These are phyloP conservation scores for Lecanoromycetidae sp. DNA, from an alignment of 2,329 filamentous ascomycete genomes.

Conservation along the genomic window DNA sequence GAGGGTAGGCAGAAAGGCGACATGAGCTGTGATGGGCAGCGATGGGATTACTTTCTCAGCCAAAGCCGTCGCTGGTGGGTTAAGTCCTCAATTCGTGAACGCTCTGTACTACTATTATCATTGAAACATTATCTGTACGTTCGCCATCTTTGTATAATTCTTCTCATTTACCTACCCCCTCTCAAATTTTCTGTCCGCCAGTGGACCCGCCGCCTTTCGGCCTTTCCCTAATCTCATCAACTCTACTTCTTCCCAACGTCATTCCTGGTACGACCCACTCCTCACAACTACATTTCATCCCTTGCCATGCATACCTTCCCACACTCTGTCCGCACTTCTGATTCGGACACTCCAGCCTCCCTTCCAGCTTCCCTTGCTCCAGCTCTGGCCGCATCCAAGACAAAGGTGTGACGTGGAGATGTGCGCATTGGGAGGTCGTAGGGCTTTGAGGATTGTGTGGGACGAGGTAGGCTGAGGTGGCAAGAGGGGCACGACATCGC, in stretches of 20 bases:
- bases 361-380: conserved; percentile 71
- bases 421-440: conserved; percentile 47
- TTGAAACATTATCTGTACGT: too few species aligned
- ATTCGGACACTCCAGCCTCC: conserved; percentile 73
- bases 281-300: conserved; percentile 80
- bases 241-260: conserved; percentile 66
- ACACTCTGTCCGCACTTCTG: conserved; percentile 66
- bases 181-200: conserved; percentile 3
- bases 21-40: too few species aligned
- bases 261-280: conserved; percentile 88
- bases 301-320: conserved; percentile 93
- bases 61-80: too few species aligned
- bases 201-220: not conserved
- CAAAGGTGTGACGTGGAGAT: conserved; percentile 82
- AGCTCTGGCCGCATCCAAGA: conserved; percentile 88
- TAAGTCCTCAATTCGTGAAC: too few species aligned
- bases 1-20: too few species aligned
- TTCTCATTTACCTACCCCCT: not conserved
- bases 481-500: conserved; percentile 66
- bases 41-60: too few species aligned
- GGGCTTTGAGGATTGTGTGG: conserved; percentile 40
- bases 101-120: too few species aligned
- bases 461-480: conserved; percentile 55
- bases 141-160: not conserved
- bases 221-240: conserved; percentile 51